Evolutionary conservation across 371 early-diverging fungal genomes (phyloP), one percentile per base, ranked within the genome.

Genomic region (Mortierella sp.): DNA sequence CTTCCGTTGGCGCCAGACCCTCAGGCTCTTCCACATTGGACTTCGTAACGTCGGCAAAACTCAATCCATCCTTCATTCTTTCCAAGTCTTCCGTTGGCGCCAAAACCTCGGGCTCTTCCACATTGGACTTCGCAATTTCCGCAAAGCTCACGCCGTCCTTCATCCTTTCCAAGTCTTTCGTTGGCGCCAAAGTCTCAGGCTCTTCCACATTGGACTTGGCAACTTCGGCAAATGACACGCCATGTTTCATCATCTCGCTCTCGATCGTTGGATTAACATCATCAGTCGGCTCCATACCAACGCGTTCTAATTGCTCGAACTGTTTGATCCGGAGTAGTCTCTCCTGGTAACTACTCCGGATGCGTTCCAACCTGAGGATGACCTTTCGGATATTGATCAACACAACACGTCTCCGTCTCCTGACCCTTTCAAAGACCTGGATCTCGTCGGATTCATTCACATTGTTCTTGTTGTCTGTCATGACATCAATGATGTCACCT

Each of bases 131-230:
- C 15, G 28, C 49, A 37, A 26, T 28, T 3, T 56, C 30, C 15
- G 75, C 75, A 50, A 64, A 71, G 4, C 44, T 61, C 21, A 67
- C 23, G 5, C 68, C 68, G 1, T 63, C 31, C 56, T 69, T 64
- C 64, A 69, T 64, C 53, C 26, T 68, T 47, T 75, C 61, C 62
- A 76, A n/a, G 39, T 69, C 70, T 49, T 64, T 64, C 1, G 69
- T 75, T 12, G 61, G 64, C 15, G 62, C 67, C 37, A 72, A 14
- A 17, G 66, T 26, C 27, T 66, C 72, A 5, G 62, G 67, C 39
- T 72, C 67, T 6, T 50, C 37, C 1, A 62, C 34, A 31, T 72
- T 61, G 43, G 43, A 14, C 5, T 48, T 6, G 7, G 63, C 34
- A 0, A 72, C 19, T 8, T 66, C 67, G 2, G 67, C 73, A 50